phyloP scores from a whole-genome alignment of 2,329 filamentous ascomycete genomes.

The Colletotrichum liaoningense region DNA sequence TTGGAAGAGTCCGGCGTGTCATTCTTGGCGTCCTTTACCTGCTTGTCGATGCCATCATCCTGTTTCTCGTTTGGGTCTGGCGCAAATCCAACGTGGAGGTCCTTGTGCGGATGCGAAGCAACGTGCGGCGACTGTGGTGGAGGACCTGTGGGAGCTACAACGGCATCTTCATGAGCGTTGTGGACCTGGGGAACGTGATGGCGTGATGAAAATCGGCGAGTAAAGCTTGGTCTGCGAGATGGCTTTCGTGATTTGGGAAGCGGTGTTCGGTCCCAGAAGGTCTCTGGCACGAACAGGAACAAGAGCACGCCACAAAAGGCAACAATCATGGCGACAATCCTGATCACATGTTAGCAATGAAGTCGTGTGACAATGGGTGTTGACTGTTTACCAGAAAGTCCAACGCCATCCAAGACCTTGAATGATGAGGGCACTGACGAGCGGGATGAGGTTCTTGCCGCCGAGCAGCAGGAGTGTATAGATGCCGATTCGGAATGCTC shows the following conservation, averaged over 20 bases:
- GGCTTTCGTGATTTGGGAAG: constrained; percentile 49
- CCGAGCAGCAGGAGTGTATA: constrained; percentile 91
- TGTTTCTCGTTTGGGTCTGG: constrained; percentile 12
- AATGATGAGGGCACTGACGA: constrained; percentile 89
- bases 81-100: constrained; percentile 48
- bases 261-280: constrained; percentile 92
- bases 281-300: constrained; percentile 94
- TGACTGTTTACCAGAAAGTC: constrained; percentile 81
- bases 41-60: background rate
- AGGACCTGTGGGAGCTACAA: background rate
- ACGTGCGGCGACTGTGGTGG: background rate
- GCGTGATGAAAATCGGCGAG: constrained; percentile 59
- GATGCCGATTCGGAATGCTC: constrained; percentile 91
- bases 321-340: constrained; percentile 86
- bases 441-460: constrained; percentile 89
- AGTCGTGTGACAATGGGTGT: too few species aligned
- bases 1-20: background rate
- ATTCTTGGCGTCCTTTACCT: constrained; percentile 5
- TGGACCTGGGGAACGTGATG: constrained; percentile 6
- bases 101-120: constrained; percentile 39
- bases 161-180: background rate
- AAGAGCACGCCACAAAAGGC: constrained; percentile 77
- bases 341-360: constrained; percentile 47
- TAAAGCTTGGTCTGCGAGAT: constrained; percentile 56
- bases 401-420: constrained; percentile 84